Evolutionary conservation across 345 rosid species (phyloP).

Genomic region (Citrus inodora): DNA sequence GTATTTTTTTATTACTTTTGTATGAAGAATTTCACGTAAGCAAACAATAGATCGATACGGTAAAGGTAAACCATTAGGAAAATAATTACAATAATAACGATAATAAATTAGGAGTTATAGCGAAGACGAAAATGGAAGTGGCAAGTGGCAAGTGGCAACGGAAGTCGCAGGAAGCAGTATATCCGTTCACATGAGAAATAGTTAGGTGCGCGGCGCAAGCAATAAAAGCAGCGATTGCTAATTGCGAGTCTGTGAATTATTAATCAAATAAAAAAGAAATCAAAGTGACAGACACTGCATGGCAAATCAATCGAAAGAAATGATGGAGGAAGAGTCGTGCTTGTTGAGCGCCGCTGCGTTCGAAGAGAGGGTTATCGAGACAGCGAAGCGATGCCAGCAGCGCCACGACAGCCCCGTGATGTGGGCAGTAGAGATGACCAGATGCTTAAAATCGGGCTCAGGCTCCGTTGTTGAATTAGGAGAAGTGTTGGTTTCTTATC

Average conservation of each 20-base stretch:
- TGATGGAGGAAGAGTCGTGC: not conserved
- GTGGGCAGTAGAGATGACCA: slow-evolving; percentile 38
- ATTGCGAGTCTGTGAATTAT: not conserved
- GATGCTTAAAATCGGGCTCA: slow-evolving; percentile 38
- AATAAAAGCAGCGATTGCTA: no score
- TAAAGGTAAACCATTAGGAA: no score
- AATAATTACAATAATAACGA: no score
- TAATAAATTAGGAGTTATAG: no score
- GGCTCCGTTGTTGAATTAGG: slow-evolving; percentile 36
- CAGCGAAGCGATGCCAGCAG: slow-evolving; percentile 21
- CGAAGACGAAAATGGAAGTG: no score
- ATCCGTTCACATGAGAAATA: no score
- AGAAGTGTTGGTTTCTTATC: slow-evolving; percentile 34
- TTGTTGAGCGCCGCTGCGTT: not conserved
- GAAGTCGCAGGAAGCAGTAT: no score
- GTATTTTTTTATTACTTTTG: no score
- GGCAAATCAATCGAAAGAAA: not conserved
- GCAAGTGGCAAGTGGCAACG: no score
- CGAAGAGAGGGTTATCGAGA: slow-evolving; percentile 16
- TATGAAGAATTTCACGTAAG: no score
- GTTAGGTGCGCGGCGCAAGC: no score
- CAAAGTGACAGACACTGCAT: not conserved
- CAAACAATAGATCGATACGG: no score
- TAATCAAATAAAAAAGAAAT: not conserved
- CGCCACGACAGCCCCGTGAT: slow-evolving; percentile 22